Base-by-base conservation (phyloP, 1,139 yeast species). In the Pichia terricola region DNA sequence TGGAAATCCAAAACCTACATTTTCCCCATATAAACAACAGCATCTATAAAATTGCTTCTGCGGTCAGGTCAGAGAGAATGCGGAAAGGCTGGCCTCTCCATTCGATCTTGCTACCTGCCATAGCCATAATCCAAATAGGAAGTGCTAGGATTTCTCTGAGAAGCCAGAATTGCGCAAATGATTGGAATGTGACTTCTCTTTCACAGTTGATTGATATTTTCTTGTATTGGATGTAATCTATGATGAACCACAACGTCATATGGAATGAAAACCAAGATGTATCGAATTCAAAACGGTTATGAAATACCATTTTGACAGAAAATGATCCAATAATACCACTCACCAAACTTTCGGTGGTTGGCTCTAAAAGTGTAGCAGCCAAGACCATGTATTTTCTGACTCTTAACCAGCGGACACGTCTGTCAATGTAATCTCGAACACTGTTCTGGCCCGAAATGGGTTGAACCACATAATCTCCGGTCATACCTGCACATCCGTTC, bases 381-480 rank as follows among this genome's bases (percentile, higher is more conserved):
- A 81, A 65, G 3, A 87, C 96, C 95, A 87, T 86, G 60, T 84
- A 86, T 57, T 83, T 82, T 30, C 96, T 68, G n/a, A 87, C 95
- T 40, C 96, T 69, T 22, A 87, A 65, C 96, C 96, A 87, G 43
- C 96, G 68, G 31, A 82, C 78, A 42, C 96, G 67, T 46, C 96
- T 68, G 41, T 70, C 63, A 45, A 79, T 68, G 60, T 82, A 87
- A 50, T 81, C 87, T 41, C 57, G 55, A 16, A 77, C 57, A 9
- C 68, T 65, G 42, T 72, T 70, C 36, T 64, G 55, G 3, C 77
- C 79, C 41, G 72, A 72, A 36, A 85, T 65, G 0, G 96, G 96
- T 59, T 87, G 96, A 8, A 85, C 66, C 4, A 81, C 95, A 37
- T 78, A 73, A 56, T 87, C 95, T 1, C 84, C 77, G 0, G 91